Conservation (phyloP, 148 eudicot genomes). For the Dysphania ambrosioides region DNA sequence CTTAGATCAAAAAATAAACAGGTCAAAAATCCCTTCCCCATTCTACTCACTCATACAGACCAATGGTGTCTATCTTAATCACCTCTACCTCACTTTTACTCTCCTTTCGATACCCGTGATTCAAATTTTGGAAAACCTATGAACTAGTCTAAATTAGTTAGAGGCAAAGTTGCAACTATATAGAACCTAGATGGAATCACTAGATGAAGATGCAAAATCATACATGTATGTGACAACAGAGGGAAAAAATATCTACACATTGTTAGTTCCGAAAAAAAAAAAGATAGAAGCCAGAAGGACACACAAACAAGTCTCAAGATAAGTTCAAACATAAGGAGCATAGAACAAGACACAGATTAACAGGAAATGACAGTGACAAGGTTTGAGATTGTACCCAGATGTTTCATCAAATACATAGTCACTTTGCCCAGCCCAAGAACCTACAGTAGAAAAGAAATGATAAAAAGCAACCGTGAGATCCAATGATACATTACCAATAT, state of each 20-base stretch:
- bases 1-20: not conserved
- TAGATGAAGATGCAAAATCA: not conserved
- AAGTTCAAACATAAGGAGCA: constrained; percentile 1
- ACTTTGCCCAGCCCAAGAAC: constrained; percentile 43
- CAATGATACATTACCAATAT: not conserved
- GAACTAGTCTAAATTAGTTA: not conserved
- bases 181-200: not conserved
- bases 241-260: not conserved
- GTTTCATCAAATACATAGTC: constrained; percentile 79
- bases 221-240: constrained; percentile 1
- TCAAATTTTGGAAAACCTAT: not conserved
- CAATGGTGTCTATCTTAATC: not conserved
- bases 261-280: not conserved
- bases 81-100: not conserved
- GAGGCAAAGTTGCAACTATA: not conserved
- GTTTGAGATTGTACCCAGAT: constrained; percentile 58
- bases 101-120: not conserved
- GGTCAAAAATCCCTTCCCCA: not conserved
- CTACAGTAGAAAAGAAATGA: constrained; percentile 29
- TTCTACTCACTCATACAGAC: not conserved
- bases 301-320: not conserved
- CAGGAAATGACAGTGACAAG: constrained; percentile 6
- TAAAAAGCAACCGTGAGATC: constrained; percentile 6
- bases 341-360: not conserved
- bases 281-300: not conserved